These are phyloP conservation scores for Colletotrichum agaves DNA, from an alignment of 2,329 filamentous ascomycete genomes.

Conservation along the genomic window DNA sequence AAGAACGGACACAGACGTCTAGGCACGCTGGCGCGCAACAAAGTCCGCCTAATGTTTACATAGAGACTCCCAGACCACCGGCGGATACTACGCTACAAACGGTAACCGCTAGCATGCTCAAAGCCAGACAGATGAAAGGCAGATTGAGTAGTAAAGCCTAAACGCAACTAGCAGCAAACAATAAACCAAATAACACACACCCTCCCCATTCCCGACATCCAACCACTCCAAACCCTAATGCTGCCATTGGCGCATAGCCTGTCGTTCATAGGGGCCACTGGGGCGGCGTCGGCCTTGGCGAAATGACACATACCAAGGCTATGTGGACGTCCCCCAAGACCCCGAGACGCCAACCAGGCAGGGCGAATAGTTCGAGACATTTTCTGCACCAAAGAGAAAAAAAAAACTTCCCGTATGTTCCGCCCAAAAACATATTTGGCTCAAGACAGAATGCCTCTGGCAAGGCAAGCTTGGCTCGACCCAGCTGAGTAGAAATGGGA, in stretches of 20 bases:
- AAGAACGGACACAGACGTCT: background rate
- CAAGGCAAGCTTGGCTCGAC: conserved; percentile 14
- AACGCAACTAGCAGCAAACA: background rate
- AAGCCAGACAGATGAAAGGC: background rate
- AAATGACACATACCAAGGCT: conserved; percentile 30
- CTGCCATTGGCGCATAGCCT: conserved; percentile 20
- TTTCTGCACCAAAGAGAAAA: conserved; percentile 1
- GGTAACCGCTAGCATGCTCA: conserved; percentile 14
- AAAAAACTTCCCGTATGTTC: background rate
- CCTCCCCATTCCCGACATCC: background rate
- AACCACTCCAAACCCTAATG: conserved; percentile 13
- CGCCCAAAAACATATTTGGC: background rate
- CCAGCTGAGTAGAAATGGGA: no score
- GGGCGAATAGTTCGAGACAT: background rate
- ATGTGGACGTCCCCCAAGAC: conserved; percentile 25
- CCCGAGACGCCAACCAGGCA: background rate
- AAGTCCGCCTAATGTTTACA: background rate
- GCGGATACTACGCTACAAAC: conserved; percentile 9
- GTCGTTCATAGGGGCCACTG: background rate
- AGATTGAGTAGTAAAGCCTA: background rate
- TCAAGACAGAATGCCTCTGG: conserved; percentile 8
- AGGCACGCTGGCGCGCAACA: background rate
- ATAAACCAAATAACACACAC: background rate
- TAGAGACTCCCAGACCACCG: background rate
- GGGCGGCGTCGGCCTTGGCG: conserved; percentile 20